Percentiles rank a stretch among this genome's conserved stretches.
Conservation (phyloP, 805 yeast species). For the Yamadazyma philogaea region DNA sequence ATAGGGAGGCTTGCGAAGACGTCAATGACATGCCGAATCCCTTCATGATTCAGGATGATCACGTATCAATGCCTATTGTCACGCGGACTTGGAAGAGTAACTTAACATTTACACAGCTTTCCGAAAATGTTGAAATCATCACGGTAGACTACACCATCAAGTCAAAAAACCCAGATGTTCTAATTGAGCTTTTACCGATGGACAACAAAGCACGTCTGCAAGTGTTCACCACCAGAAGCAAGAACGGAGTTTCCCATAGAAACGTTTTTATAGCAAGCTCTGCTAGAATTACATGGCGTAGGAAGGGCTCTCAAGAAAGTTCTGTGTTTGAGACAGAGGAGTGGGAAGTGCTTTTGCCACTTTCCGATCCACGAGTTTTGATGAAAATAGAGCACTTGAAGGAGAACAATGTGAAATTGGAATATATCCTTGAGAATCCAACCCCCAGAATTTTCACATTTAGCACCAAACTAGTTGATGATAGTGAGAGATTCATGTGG, state of each 20-base stretch:
- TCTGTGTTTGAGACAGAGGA: constrained; percentile 34
- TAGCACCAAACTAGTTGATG: constrained; percentile 41
- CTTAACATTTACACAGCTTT: constrained; percentile 7
- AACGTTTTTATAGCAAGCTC: constrained; percentile 29
- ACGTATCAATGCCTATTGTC: constrained; percentile 28
- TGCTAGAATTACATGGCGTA: constrained; percentile 31
- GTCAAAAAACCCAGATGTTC: constrained; percentile 27
- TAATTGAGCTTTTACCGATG: constrained; percentile 14
- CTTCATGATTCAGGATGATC: constrained; percentile 24
- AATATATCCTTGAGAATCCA: constrained; percentile 68
- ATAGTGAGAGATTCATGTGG: constrained; percentile 23
- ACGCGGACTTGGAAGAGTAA: constrained; percentile 31
- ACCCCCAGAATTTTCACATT: constrained; percentile 68
- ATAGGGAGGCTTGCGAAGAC: constrained; percentile 17
- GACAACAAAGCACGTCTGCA: constrained; percentile 13
- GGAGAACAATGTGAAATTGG: constrained; percentile 27
- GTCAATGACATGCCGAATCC: constrained; percentile 37
- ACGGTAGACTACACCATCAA: constrained; percentile 16
- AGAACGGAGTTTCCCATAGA: constrained; percentile 38
- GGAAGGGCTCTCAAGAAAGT: constrained; percentile 18
- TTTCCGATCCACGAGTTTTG: constrained; percentile 68
- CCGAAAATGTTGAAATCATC: constrained; percentile 5
- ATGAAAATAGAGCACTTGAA: constrained; percentile 28
- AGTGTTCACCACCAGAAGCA: constrained; percentile 34
- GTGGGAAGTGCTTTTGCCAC: constrained; percentile 56